Base-by-base conservation (phyloP, 2,329 filamentous ascomycete species). In the Alternaria burnsii region DNA sequence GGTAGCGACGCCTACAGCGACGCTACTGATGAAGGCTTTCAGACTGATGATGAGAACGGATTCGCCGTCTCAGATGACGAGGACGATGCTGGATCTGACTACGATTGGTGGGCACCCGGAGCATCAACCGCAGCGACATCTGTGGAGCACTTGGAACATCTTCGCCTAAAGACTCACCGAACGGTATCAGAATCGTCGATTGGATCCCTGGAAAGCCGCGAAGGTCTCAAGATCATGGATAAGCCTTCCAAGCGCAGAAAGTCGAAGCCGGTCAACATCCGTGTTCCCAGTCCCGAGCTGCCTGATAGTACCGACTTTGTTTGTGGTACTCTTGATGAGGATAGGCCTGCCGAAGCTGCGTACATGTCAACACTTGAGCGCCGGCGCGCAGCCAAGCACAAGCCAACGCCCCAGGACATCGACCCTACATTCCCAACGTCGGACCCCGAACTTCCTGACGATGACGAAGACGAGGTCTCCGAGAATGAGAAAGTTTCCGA, bases 221-320 rank as follows among this genome's bases (percentile, higher is more conserved):
- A 73, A 14, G 70, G 67, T 4, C 69, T 76, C 54, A 71, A 70
- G 44, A 73, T 73, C 34, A 68, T 63, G 32, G 67, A 69, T 48
- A 73, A 69, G 44, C 60, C 68, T 20, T 72, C 72, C 24, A 85
- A 73, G 65, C 72, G 72, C 26, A 76, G 83, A 77, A 70, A 79
- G 78, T 81, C 83, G 84, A 82, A 76, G 43, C 82, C 82, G 41
- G 73, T 79, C 47, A 87, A 85, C 63, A 88, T 89, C 68, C 89
- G 89, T 22, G 85, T 88, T 40, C 73, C 76, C 18, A 91, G 91
- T 1, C 92, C 92, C 2, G 93, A 97, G 74, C 84, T 99, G 11
- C 95, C 95, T 1, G 95, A 99, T 78, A 97, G 94, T 79, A 98
- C 95, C 14, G 95, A 99, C 78, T 99, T 99, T 68, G 95, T 99